These are phyloP conservation scores for Postia placenta DNA, from an alignment of 768 basidiomycete genomes.

Conservation along the genomic window DNA sequence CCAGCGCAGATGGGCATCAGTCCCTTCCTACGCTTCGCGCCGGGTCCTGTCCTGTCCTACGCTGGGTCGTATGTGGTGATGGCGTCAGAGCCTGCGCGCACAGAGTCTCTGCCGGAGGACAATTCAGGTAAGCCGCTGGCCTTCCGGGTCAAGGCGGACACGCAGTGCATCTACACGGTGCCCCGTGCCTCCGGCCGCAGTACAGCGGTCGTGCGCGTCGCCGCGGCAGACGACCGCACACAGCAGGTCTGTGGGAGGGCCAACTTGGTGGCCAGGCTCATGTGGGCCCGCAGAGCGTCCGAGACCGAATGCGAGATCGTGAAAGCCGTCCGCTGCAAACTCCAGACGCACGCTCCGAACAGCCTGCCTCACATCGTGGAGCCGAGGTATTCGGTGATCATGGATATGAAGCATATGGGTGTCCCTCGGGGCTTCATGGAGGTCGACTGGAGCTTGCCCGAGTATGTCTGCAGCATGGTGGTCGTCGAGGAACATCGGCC, in stretches of 20 bases:
- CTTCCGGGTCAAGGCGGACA: neutral
- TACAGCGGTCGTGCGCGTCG: neutral
- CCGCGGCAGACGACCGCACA: neutral
- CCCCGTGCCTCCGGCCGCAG: neutral
- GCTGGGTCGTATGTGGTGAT: neutral
- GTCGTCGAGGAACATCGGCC: neutral
- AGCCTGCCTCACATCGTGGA: conserved; percentile 4
- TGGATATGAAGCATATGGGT: neutral
- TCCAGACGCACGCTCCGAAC: neutral
- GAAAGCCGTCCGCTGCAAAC: neutral
- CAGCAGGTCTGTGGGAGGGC: neutral
- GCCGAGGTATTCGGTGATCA: neutral
- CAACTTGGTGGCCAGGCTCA: neutral
- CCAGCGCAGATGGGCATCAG: neutral
- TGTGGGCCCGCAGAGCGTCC: neutral
- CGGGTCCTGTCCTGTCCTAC: neutral
- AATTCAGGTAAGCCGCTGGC: neutral
- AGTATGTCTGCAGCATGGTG: conserved; percentile 1
- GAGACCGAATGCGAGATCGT: neutral
- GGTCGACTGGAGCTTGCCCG: neutral
- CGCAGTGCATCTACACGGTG: neutral
- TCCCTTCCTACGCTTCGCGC: neutral
- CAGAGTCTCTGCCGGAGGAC: neutral
- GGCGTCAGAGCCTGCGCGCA: neutral
- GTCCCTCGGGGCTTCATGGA: conserved; percentile 1